Evolutionary conservation across 306 rosid species (phyloP).

Genomic region (Urtica urens): DNA sequence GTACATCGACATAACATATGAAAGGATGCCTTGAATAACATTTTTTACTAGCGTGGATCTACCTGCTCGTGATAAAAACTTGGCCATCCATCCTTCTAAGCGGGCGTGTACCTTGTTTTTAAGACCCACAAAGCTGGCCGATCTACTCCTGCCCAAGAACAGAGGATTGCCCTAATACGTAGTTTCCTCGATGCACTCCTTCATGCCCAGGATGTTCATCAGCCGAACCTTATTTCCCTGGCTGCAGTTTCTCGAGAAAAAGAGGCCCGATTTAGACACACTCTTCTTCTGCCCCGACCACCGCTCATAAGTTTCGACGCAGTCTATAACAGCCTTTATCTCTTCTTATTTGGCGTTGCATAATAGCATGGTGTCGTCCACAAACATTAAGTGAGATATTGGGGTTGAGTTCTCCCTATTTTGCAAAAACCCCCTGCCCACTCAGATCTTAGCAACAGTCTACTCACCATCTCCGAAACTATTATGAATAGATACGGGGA

Average conservation of each 20-base stretch:
- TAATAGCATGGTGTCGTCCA: no score
- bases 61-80: neutral
- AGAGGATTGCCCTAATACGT: neutral
- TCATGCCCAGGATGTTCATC: neutral
- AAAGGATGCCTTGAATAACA: neutral
- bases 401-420: no score
- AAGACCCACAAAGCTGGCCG: neutral
- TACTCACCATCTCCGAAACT: neutral
- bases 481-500: neutral
- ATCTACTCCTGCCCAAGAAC: neutral
- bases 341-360: no score
- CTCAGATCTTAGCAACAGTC: neutral
- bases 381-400: no score
- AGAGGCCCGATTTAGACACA: neutral
- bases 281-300: no score
- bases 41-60: neutral
- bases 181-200: neutral
- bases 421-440: neutral
- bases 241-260: neutral
- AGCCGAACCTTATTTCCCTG: neutral
- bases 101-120: neutral
- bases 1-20: neutral
- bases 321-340: no score
- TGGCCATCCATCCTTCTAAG: neutral
- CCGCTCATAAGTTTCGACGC: no score